phyloP scores from a whole-genome alignment of 768 basidiomycete species.

The Mycena metata region DNA sequence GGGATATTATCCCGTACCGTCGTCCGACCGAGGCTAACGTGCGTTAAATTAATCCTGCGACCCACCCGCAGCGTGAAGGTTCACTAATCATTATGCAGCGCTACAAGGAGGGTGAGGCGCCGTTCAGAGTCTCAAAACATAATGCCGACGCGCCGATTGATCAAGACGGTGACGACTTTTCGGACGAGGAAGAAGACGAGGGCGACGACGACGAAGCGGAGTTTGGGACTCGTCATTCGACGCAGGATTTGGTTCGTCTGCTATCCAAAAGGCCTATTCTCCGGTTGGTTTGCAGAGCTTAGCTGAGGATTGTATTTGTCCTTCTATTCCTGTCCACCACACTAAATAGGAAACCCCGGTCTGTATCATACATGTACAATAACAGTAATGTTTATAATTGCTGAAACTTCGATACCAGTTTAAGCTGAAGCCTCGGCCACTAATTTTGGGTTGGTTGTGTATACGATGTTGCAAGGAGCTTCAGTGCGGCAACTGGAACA shows the following conservation, averaged over 20 bases:
- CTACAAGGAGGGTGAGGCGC: slow-evolving; percentile 12
- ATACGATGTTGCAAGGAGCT: too few relatives aligned
- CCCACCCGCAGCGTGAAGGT: too few relatives aligned
- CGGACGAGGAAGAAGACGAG: neutral
- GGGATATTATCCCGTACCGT: slow-evolving; percentile 22
- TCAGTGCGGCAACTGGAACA: too few relatives aligned
- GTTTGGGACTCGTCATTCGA: neutral
- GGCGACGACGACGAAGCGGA: neutral
- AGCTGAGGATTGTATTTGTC: too few relatives aligned
- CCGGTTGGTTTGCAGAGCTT: slow-evolving; percentile 1
- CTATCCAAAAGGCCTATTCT: neutral
- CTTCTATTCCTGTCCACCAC: too few relatives aligned
- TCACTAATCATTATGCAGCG: neutral
- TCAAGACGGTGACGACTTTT: too few relatives aligned
- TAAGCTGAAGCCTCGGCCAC: too few relatives aligned
- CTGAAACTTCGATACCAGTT: too few relatives aligned
- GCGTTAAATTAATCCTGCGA: neutral
- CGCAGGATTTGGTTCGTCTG: neutral
- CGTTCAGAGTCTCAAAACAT: neutral
- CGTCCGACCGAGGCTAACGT: slow-evolving; percentile 16
- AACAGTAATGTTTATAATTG: too few relatives aligned
- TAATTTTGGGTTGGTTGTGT: too few relatives aligned
- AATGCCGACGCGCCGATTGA: neutral
- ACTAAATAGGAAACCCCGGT: too few relatives aligned
- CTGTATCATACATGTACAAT: too few relatives aligned